Conservation (phyloP, 805 yeast species). For the Peterozyma toletana region DNA sequence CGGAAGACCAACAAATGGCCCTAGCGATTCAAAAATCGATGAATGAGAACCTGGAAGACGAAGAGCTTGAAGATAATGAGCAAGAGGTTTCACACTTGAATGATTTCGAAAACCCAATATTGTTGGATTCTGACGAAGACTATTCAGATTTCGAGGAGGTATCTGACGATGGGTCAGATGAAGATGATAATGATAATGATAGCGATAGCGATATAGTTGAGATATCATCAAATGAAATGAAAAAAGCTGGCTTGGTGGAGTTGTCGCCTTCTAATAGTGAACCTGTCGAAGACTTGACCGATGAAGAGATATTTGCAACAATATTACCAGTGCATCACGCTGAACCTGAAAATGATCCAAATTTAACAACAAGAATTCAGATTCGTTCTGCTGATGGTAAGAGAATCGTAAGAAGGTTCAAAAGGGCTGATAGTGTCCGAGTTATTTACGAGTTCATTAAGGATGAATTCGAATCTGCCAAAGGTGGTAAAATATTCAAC, state of each 20-base stretch:
- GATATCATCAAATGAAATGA: neutral
- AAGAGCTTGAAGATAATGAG: conserved; percentile 22
- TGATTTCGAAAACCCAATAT: conserved; percentile 6
- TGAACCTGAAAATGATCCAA: conserved; percentile 58
- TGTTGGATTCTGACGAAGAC: conserved; percentile 14
- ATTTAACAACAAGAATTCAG: conserved; percentile 69
- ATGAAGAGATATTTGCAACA: conserved; percentile 36
- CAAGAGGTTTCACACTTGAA: conserved; percentile 9
- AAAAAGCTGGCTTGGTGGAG: neutral
- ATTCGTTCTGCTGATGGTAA: conserved; percentile 86
- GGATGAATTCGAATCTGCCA: conserved; percentile 37
- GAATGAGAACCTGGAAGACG: conserved; percentile 23
- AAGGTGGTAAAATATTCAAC: conserved; percentile 41
- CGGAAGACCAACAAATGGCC: conserved; percentile 82
- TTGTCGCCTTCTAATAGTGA: neutral
- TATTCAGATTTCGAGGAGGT: conserved; percentile 12
- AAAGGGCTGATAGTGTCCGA: conserved; percentile 47
- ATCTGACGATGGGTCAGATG: conserved; percentile 8
- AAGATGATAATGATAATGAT: conserved; percentile 10
- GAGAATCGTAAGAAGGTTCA: conserved; percentile 67
- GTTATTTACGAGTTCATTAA: conserved; percentile 64
- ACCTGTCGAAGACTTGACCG: conserved; percentile 20
- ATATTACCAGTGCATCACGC: conserved; percentile 44
- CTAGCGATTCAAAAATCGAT: conserved; percentile 67
- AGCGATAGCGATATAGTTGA: conserved; percentile 9